Evolutionary conservation across 1,139 yeast species (phyloP), one percentile per base, ranked within the genome.

Genomic region (Yamadazyma dendronema): DNA sequence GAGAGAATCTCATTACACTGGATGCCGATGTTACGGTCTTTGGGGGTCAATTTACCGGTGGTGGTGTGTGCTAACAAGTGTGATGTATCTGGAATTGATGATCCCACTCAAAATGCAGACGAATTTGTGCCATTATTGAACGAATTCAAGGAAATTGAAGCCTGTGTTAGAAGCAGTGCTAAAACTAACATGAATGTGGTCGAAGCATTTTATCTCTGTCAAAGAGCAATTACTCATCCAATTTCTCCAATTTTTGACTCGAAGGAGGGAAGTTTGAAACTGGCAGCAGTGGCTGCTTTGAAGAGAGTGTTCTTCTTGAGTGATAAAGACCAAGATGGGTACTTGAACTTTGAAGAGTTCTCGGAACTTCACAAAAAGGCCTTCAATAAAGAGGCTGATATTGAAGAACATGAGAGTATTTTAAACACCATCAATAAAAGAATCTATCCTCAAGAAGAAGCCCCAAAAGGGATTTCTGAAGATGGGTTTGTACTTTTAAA

Each of bases 31-130:
- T 84, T 92, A 53, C 69, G 98, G 43, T 86, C 96, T 1, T 70
- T 88, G 73, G 98, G 98, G 2, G 89, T 92, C 35, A 92, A 92
- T 55, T 59, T 85, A 14, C 98, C 98, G 0, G 84, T 92, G n/a
- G 88, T 92, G 1, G 62, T 92, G 9, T 84, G 95, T 61, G 92
- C 94, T 33, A 92, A 89, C 59, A 88, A 89, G 54, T 72, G 83
- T 21, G 96, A 89, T 48, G 31, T 30, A 9, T 17, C 34, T 3
- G 12, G 15, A 4, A 38, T 59, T 7, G 70, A 33, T 35, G 36
- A 52, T 43, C 61, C 61, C 39, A 50, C 59, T 11, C 69, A 61
- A 45, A 67, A 69, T 46, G 66, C 77, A 14, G 95, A 86, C 24
- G 97, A 92, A 53, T 85, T 92, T 62, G 74, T 87, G 7, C 95